These are phyloP conservation scores for Chiua virens DNA, from an alignment of 768 basidiomycete genomes.

Conservation along the genomic window DNA sequence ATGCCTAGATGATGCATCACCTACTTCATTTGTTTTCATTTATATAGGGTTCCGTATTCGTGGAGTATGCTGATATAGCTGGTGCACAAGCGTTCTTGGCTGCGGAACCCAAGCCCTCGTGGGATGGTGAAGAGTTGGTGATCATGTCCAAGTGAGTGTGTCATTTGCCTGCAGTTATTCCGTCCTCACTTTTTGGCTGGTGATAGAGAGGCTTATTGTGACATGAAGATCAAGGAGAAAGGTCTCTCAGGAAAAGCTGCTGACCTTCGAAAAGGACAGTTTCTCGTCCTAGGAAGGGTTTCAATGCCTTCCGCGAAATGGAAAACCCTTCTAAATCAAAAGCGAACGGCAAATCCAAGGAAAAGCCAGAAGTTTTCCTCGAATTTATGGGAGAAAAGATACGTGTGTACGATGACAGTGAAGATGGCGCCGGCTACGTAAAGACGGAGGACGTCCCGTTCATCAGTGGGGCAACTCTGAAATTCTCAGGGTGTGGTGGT, in stretches of 20 bases:
- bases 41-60: constrained; percentile 86
- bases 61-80: constrained; percentile 76
- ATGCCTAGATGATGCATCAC: not conserved
- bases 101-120: constrained; percentile 79
- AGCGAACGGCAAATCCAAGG: constrained; percentile 35
- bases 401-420: constrained; percentile 52
- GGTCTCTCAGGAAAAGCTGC: constrained; percentile 77
- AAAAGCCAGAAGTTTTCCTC: constrained; percentile 61
- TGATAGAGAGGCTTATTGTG: constrained; percentile 77
- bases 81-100: constrained; percentile 74
- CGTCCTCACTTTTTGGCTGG: not conserved
- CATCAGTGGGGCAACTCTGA: constrained; percentile 45
- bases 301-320: constrained; percentile 81
- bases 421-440: constrained; percentile 48
- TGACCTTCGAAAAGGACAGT: constrained; percentile 52
- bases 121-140: constrained; percentile 71
- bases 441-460: constrained; percentile 43
- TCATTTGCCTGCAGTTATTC: not conserved
- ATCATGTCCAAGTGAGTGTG: constrained; percentile 82
- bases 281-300: constrained; percentile 55
- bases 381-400: constrained; percentile 75
- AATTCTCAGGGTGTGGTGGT: constrained; percentile 51
- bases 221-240: constrained; percentile 96
- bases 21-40: not conserved
- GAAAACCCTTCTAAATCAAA: constrained; percentile 37